phyloP scores from a whole-genome alignment of 2,329 filamentous ascomycete genomes.

The Colletotrichum sp. region DNA sequence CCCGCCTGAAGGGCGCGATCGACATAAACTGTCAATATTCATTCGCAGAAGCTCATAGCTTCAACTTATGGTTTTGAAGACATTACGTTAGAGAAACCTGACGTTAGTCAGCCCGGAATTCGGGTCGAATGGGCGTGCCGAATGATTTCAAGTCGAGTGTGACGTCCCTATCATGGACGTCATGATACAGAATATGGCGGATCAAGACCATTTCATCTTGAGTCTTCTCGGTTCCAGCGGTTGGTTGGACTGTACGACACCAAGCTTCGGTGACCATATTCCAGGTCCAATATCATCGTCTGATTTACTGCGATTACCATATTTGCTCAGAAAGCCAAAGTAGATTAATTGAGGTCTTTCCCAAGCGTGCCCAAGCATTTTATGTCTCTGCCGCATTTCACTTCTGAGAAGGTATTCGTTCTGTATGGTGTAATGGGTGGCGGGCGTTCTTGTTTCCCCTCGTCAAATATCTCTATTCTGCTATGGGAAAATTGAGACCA shows the following conservation, averaged over 20 bases:
- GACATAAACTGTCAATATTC: neutral
- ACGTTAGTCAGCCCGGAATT: neutral
- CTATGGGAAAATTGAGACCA: too few relatives aligned
- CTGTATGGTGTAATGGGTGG: fast-evolving
- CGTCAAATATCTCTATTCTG: neutral
- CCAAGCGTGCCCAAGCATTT: neutral
- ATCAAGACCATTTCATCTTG: too few relatives aligned
- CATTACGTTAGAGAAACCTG: neutral
- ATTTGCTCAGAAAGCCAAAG: neutral
- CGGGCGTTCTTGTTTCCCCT: neutral
- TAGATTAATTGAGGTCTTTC: neutral
- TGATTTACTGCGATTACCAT: neutral
- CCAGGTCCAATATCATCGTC: neutral
- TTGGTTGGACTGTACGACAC: neutral
- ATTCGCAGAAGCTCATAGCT: neutral
- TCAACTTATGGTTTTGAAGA: neutral
- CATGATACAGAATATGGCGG: neutral
- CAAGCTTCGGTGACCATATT: neutral
- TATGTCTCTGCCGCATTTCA: neutral
- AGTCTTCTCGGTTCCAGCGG: neutral
- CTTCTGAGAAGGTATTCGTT: neutral
- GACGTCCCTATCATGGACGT: neutral
- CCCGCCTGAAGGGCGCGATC: neutral
- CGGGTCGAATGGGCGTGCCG: neutral
- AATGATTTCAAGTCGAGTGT: neutral